Percentiles rank a stretch among this genome's conserved stretches.
phyloP scores from a whole-genome alignment of 768 basidiomycete species.

The Tulasnella sp. region DNA sequence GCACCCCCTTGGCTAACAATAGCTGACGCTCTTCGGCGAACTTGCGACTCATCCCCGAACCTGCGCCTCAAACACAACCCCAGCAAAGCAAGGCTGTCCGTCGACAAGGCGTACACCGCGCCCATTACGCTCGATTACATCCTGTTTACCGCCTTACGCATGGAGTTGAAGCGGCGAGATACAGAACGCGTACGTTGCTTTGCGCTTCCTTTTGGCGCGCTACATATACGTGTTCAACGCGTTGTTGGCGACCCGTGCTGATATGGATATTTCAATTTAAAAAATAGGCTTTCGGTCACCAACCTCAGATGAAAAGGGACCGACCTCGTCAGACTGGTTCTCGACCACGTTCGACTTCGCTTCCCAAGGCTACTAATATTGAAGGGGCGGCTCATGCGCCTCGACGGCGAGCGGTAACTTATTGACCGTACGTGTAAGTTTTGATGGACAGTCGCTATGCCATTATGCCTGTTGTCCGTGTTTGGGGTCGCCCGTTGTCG shows the following conservation, averaged over 20 bases:
- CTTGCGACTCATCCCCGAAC: neutral
- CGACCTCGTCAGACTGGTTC: neutral
- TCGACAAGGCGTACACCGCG: neutral
- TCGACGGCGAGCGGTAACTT: neutral
- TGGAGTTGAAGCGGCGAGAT: slow-evolving; percentile 7
- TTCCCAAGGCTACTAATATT: neutral
- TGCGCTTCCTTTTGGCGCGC: no score
- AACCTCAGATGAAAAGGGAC: neutral
- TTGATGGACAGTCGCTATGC: neutral
- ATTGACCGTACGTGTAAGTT: neutral
- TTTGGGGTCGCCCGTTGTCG: neutral
- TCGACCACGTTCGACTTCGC: neutral
- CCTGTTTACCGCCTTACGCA: neutral
- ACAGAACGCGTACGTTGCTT: slow-evolving; percentile 6
- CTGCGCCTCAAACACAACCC: neutral
- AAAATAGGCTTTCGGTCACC: neutral
- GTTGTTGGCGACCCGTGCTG: no score
- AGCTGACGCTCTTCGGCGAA: neutral
- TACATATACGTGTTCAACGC: no score
- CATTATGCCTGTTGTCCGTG: neutral
- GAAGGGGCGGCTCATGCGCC: neutral
- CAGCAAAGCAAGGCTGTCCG: slow-evolving; percentile 16
- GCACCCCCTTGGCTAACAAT: neutral
- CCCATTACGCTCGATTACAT: slow-evolving; percentile 11
- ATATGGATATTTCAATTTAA: no score